phyloP scores from a whole-genome alignment of 768 basidiomycete species.

The Psilocybe tampanensis region DNA sequence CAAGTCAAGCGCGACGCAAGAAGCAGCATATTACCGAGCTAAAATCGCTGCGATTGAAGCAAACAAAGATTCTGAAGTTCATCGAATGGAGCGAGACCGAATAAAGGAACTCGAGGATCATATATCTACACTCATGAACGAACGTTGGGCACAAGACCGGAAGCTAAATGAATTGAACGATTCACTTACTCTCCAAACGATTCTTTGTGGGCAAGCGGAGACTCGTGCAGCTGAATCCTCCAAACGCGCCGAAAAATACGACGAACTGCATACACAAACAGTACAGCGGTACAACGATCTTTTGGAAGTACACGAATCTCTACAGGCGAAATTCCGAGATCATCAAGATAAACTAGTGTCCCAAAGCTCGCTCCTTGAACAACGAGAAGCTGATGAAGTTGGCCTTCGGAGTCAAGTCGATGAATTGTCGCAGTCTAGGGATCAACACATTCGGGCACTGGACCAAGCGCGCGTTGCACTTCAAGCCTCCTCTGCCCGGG shows the following conservation, averaged over 20 bases:
- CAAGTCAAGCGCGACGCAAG: conserved; percentile 81
- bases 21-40: conserved; percentile 94
- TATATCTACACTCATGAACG: conserved; percentile 59
- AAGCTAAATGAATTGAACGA: conserved; percentile 74
- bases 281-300: conserved; percentile 70
- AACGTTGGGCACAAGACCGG: conserved; percentile 67
- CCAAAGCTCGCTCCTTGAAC: conserved; percentile 74
- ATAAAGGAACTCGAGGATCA: conserved; percentile 73
- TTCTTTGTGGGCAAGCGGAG: conserved; percentile 77
- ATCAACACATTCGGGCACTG: conserved; percentile 85
- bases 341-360: conserved; percentile 74
- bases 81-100: conserved; percentile 79
- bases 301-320: conserved; percentile 57
- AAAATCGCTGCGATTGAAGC: conserved; percentile 89
- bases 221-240: conserved; percentile 73
- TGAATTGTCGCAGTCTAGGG: conserved; percentile 68
- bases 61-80: conserved; percentile 61
- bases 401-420: conserved; percentile 68
- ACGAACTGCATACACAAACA: conserved; percentile 67
- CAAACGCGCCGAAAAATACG: conserved; percentile 74
- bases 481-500: conserved; percentile 71
- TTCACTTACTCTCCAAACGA: conserved; percentile 75
- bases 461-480: conserved; percentile 85
- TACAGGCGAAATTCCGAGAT: conserved; percentile 73
- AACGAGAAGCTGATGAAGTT: conserved; percentile 77